Percentiles rank a stretch among this genome's conserved stretches.
These are phyloP conservation scores for Serendipita indica DNA, from an alignment of 768 basidiomycete species.

Conservation along the genomic window DNA sequence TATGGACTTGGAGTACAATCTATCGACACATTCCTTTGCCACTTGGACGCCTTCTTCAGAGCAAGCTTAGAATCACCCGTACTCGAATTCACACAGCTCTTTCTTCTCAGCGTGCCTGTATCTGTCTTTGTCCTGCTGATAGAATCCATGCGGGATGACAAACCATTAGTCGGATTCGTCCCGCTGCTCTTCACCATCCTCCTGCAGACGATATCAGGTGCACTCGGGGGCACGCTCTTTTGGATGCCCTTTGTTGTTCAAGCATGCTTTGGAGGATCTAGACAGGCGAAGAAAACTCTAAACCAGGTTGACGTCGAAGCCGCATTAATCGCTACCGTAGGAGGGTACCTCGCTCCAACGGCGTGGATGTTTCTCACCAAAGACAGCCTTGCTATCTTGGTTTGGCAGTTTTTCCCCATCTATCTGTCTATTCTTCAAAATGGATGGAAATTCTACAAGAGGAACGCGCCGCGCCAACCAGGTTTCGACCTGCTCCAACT, in stretches of 20 bases:
- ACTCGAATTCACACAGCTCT: background rate
- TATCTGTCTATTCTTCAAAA: background rate
- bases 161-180: background rate
- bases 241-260: background rate
- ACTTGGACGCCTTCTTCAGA: background rate
- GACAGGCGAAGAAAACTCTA: background rate
- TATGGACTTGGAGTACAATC: background rate
- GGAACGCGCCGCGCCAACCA: background rate
- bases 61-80: background rate
- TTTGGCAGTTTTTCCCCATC: background rate
- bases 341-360: background rate
- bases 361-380: background rate
- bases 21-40: background rate
- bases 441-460: background rate
- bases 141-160: background rate
- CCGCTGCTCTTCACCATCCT: conserved; percentile 1
- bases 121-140: background rate
- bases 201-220: conserved; percentile 1
- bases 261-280: background rate
- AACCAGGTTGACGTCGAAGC: background rate
- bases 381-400: background rate
- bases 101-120: background rate
- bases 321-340: background rate
- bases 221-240: background rate
- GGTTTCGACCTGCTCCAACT: background rate